Base-by-base conservation (phyloP, 2,329 filamentous ascomycete species). In the Pseudogymnoascus sp. region DNA sequence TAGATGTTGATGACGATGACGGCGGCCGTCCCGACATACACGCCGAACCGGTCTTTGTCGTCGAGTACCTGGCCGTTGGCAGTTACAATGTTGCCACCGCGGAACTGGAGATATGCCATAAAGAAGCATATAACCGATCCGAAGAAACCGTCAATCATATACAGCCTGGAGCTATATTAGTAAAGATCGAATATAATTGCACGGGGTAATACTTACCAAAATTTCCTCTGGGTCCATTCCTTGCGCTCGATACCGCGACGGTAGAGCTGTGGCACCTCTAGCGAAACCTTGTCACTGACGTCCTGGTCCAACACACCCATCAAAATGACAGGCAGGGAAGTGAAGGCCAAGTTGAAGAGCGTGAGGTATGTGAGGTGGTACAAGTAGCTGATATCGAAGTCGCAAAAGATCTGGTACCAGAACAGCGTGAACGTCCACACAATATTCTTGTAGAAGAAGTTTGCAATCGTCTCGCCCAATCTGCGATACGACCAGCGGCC, bases 401-500 rank as follows among this genome's bases (percentile, higher is more conserved):
- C 89, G 80, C 90, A 91, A 76, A 89, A 99, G 62, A 96, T 90
- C 74, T 95, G 92, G 76, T 90, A 99, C 93, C 93, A 97, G 82
- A 97, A 97, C 63, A 99, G 89, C 45, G 89, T 84, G 72, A 97
- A 94, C 0, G 91, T 94, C 94, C 94, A 99, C 61, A 97, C 88
- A 76, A 99, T 89, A 78, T 97, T 99, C 88, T 99, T 99, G 85
- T 97, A 99, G 81, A 99, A 99, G 82, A 99, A 99, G 75, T 97
- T 99, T 74, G 92, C 91, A 71, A 95, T 96, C 55, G 88, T 90
- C 78, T 99, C 94, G 23, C 89, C 91, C 74, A 99, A 79, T 69
- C 94, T 86, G 61, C 93, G 85, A 77, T 99, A 99, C 16, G 92
- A 96, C 91, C 92, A 97, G 63, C 92, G 85, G 63, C 92, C 92